phyloP scores from a whole-genome alignment of 2,329 filamentous ascomycete genomes.

The Cladosporium oxysporum region DNA sequence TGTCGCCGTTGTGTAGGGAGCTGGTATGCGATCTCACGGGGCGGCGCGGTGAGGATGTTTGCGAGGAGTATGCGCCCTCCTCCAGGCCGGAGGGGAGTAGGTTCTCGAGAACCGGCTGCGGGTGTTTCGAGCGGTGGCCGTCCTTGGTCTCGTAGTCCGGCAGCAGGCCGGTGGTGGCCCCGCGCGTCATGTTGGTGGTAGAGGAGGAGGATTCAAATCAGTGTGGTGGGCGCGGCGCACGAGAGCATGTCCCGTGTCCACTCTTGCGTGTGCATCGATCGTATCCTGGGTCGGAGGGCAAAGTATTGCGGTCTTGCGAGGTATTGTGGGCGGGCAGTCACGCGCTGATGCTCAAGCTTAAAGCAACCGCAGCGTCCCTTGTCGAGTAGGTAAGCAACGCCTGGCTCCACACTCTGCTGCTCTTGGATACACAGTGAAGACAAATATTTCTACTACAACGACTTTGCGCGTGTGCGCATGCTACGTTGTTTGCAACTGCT shows the following conservation, averaged over 20 bases:
- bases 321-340: conserved; percentile 6
- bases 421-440: background rate
- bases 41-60: conserved; percentile 22
- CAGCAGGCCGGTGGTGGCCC: conserved; percentile 27
- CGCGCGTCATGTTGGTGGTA: conserved; percentile 29
- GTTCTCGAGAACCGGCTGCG: conserved; percentile 30
- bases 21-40: conserved; percentile 23
- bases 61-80: conserved; percentile 23
- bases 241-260: conserved; percentile 19
- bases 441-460: background rate
- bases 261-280: conserved; percentile 20
- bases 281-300: background rate
- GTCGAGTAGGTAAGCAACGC: conserved; percentile 3
- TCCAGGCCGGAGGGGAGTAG: conserved; percentile 22
- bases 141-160: conserved; percentile 27
- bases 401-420: too few species aligned
- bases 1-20: conserved; percentile 27
- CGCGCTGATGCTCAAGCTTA: conserved; percentile 6
- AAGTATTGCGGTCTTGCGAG: background rate
- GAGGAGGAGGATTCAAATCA: background rate
- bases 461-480: background rate
- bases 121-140: conserved; percentile 30
- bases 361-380: conserved; percentile 2
- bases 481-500: background rate
- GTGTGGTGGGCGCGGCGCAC: conserved; percentile 15